Evolutionary conservation across 805 yeast species (phyloP), one percentile per base, ranked within the genome.

Genomic region (Wickerhamiella galacta): DNA sequence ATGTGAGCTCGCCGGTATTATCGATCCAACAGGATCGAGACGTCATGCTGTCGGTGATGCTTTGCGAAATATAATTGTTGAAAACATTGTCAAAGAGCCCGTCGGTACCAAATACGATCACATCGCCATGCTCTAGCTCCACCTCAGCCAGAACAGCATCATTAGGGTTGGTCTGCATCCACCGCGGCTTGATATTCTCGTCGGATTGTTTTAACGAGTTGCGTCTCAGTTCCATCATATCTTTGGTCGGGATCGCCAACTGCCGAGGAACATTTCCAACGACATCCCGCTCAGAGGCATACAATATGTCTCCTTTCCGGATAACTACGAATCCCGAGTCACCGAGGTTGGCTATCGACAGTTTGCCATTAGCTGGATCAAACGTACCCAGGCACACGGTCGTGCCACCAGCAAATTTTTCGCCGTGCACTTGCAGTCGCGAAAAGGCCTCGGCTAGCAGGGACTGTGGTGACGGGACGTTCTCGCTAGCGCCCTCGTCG

Each of bases 271-370:
- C 87, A 52, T 40, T 22, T 9, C 49, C 49, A 3, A 38, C 38
- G 6, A 34, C 37, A 17, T 45, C 49, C 7, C 42, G 33, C 28
- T 23, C 34, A 6, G 42, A 36, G 11, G 21, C 11, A 15, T 31
- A 25, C 2, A 77, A 62, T 30, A 83, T 59, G 45, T 66, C 59
- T 35, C 63, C 62, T 37, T 70, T 59, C 41, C 98, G 63, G 50
- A 83, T 78, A 3, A 85, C 69, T 12, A 93, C 85, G 52, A 81
- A 80, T 76, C 95, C 90, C 4, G 95, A 83, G 53, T 87, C 98
- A 8, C 98, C 98, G 34, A 87, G 56, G 47, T 90, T 87, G 6
- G 87, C 75, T 0, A 81, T 75, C 27, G 60, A 56, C 23, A 87
- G 51, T 7, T 41, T 42, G 20, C 74, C 74, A 9, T 65, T 56